A percentile compares a stretch with the other conserved stretches of the same genome.
Evolutionary conservation across 2,329 filamentous ascomycete genomes (phyloP).

Genomic region (Coniochaeta sp.): DNA sequence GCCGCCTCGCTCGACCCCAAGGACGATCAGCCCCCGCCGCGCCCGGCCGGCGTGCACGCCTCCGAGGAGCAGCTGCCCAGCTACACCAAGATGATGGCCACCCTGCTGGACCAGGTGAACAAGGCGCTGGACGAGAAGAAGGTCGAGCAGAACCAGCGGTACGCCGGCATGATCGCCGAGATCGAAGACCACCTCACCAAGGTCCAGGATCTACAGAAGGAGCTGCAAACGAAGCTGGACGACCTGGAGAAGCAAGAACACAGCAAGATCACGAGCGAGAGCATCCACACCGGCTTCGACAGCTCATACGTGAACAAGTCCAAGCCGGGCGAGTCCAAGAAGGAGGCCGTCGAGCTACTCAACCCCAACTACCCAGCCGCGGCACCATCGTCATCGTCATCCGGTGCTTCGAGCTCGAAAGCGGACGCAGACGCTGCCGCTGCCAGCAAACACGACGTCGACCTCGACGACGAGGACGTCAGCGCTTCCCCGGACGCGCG

Average conservation of each 20-base stretch:
- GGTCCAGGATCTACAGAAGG: constrained; percentile 68
- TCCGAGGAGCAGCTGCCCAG: constrained; percentile 68
- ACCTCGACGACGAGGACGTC: constrained; percentile 64
- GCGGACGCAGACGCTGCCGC: constrained; percentile 13
- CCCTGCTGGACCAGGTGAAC: constrained; percentile 90
- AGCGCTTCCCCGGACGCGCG: constrained; percentile 73
- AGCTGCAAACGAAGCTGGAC: constrained; percentile 66
- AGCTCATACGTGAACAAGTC: constrained; percentile 72
- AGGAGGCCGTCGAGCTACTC: constrained; percentile 60
- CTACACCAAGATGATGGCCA: constrained; percentile 98
- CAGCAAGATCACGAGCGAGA: constrained; percentile 90
- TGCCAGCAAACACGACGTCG: constrained; percentile 25
- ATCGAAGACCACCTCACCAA: constrained; percentile 70
- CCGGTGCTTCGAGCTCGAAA: constrained; percentile 22
- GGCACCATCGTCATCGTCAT: constrained; percentile 7
- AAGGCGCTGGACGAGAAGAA: constrained; percentile 72
- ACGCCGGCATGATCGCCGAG: constrained; percentile 70
- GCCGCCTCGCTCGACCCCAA: constrained; percentile 57
- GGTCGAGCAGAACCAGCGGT: constrained; percentile 54
- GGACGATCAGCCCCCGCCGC: constrained; percentile 66
- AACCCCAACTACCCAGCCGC: constrained; percentile 53
- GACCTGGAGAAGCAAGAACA: constrained; percentile 79
- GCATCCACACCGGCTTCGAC: constrained; percentile 83
- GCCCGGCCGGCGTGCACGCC: constrained; percentile 72
- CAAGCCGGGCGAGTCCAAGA: constrained; percentile 26